Base-by-base conservation (phyloP, 768 basidiomycete genomes). In the Dentipellis fragilis region DNA sequence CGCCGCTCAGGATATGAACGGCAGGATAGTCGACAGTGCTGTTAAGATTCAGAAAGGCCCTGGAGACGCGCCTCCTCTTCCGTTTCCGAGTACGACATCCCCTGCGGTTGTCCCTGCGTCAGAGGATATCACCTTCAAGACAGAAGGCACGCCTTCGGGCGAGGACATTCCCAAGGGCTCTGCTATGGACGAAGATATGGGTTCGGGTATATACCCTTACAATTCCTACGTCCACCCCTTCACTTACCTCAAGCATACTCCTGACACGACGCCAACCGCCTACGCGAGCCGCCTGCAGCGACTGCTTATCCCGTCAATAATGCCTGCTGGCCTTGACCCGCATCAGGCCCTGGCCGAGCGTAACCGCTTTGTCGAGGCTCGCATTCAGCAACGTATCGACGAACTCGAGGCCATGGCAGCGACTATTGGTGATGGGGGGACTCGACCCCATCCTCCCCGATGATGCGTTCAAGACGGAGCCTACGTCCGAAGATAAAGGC, bases 251-350 rank as follows among this genome's bases (percentile, higher is more conserved):
- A 84, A 85, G 58, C 83, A 87, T 39, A 73, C 78, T 22, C 60
- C 79, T 34, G 80, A 82, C 52, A 75, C 73, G 51, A 82, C 83
- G 64, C 83, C 84, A 12, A 69, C 75, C 45, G 71, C 83, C 55
- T 84, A 81, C 62, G 81, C 84, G 1, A 86, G 85, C 29, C 84
- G 85, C 36, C 75, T 90, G 29, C 89, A 91, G 64, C 79, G 88
- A 3, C 78, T 92, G 21, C 72, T 97, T 45, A 77, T 98, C 17
- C 96, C 96, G 0, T 88, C 88, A 7, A 73, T 97, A 58, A 89
- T 91, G 82, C 95, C 96, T 0, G 72, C 78, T 10, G 95, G 95
- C 14, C 81, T 99, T 34, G 96, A 99, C 67, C 89, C 94, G 3
- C 87, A 94, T 62, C 82, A 91, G 60, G 79, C 97, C 58, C 77